Conservation (phyloP, 2,329 filamentous ascomycete genomes). For the Coniochaeta ligniaria region DNA sequence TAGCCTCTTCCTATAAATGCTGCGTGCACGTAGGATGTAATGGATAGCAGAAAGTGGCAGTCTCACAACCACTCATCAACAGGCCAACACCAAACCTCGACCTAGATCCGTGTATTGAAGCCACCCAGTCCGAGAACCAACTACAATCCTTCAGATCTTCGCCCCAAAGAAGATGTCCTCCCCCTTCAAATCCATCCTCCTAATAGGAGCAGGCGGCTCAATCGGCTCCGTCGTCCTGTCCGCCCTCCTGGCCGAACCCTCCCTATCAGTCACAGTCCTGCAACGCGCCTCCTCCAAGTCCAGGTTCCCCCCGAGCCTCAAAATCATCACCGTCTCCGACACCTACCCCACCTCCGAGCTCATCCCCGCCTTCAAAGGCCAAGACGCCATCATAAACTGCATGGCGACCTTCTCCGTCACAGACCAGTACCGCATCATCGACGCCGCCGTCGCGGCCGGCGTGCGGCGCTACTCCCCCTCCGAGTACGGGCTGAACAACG, state of each 20-base stretch:
- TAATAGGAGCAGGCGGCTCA: conserved; percentile 22
- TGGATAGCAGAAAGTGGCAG: no score
- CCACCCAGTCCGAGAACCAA: not conserved
- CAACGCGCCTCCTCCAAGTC: conserved; percentile 19
- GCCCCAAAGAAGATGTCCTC: not conserved
- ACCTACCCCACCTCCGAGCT: conserved; percentile 9
- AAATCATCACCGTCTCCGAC: conserved; percentile 17
- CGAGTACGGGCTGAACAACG: conserved; percentile 38
- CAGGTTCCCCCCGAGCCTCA: conserved; percentile 10
- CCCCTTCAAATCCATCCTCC: conserved; percentile 18
- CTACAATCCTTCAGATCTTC: no score
- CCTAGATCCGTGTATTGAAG: no score
- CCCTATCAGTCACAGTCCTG: conserved; percentile 18
- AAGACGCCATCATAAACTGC: conserved; percentile 26
- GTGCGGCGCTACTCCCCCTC: conserved; percentile 36
- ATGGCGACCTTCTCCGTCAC: conserved; percentile 25
- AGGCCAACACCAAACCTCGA: no score
- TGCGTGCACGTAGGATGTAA: no score
- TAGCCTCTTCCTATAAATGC: no score
- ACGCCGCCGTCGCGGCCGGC: conserved; percentile 37
- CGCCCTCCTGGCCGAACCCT: conserved; percentile 15
- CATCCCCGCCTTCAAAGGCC: no score
- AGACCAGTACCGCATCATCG: conserved; percentile 42
- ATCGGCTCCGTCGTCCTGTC: conserved; percentile 19
- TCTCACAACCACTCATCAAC: no score